phyloP scores from a whole-genome alignment of 768 basidiomycete species.

The Boletus pseudo-olivaceus region DNA sequence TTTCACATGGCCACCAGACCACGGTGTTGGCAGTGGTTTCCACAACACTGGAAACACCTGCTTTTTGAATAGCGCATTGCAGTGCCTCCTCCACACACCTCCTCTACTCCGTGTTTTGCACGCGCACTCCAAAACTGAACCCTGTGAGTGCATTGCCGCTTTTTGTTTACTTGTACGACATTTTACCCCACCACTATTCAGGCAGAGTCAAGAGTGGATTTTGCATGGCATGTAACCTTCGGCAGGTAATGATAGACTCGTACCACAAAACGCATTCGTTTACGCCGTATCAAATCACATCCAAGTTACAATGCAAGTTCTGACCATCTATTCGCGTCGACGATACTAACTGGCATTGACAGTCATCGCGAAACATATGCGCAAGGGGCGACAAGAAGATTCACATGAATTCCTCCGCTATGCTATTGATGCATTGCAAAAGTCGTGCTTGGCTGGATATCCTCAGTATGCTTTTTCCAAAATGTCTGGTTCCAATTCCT shows the following conservation, averaged over 20 bases:
- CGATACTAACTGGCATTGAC: conserved; percentile 1
- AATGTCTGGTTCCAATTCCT: conserved; percentile 1
- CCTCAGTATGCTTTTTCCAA: conserved; percentile 52
- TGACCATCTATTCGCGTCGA: not conserved
- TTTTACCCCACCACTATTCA: conserved; percentile 19
- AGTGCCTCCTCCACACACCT: conserved; percentile 90
- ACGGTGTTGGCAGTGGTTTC: conserved; percentile 57
- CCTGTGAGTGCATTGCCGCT: conserved; percentile 48
- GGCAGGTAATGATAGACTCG: conserved; percentile 51
- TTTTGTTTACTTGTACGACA: not conserved
- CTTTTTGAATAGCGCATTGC: conserved; percentile 92
- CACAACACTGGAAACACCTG: conserved; percentile 92
- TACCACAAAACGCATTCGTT: conserved; percentile 49
- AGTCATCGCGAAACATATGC: conserved; percentile 93
- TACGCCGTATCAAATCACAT: conserved; percentile 61
- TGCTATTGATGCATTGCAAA: conserved; percentile 87
- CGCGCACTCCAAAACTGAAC: conserved; percentile 44
- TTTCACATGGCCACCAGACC: conserved; percentile 55
- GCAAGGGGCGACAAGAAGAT: conserved; percentile 91
- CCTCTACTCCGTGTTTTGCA: conserved; percentile 68
- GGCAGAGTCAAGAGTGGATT: conserved; percentile 48
- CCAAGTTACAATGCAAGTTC: conserved; percentile 64
- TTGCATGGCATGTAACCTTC: conserved; percentile 79
- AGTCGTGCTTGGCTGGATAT: conserved; percentile 68
- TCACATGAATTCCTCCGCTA: conserved; percentile 97